These are phyloP conservation scores for Eucalyptus pauciflora DNA, from an alignment of 345 rosid species.

Conservation along the genomic window DNA sequence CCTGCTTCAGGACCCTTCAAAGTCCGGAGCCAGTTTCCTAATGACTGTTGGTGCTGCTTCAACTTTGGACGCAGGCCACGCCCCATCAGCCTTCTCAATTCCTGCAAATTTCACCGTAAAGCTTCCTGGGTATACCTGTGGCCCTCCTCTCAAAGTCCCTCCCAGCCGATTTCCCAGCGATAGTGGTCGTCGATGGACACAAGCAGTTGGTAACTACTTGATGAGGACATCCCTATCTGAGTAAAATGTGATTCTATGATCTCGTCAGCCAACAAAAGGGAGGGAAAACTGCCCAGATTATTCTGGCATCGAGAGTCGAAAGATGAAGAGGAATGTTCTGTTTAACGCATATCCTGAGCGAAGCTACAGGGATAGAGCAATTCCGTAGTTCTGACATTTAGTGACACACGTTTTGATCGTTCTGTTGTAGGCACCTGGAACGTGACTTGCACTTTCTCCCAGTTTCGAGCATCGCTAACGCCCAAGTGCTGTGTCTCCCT, in stretches of 20 bases:
- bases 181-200: conserved; percentile 69
- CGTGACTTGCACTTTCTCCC: conserved; percentile 60
- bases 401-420: background rate
- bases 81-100: conserved; percentile 9
- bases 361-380: background rate
- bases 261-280: background rate
- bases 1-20: conserved; percentile 39
- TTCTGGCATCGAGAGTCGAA: background rate
- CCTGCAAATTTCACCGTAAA: conserved; percentile 56
- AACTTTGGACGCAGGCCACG: background rate
- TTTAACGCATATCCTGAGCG: background rate
- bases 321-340: background rate
- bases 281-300: background rate
- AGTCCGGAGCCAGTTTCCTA: conserved; percentile 28
- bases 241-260: background rate
- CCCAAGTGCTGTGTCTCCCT: conserved; percentile 88
- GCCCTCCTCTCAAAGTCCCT: conserved; percentile 13
- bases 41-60: conserved; percentile 20
- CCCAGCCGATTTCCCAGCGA: conserved; percentile 28
- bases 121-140: conserved; percentile 62
- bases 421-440: conserved; percentile 59
- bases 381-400: background rate
- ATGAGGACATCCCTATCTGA: background rate
- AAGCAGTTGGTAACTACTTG: conserved; percentile 44
- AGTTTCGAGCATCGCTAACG: conserved; percentile 36